Base-by-base conservation (phyloP, 2,329 filamentous ascomycete genomes). In the Colletotrichum sojae region DNA sequence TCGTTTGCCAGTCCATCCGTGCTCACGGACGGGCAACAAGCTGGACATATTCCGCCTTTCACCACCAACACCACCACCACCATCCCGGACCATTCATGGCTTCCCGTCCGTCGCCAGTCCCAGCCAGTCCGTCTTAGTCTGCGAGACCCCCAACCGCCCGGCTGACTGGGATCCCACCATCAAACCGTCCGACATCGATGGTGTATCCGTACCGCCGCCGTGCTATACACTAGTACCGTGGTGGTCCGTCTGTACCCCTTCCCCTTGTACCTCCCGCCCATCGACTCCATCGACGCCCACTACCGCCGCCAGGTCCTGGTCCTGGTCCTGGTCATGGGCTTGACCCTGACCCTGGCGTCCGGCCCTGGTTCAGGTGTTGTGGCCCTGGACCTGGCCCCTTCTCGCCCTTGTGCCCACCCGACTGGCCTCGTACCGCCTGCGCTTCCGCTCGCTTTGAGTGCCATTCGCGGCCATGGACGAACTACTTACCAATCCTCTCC, bases 221-320 rank as follows among this genome's bases (percentile, higher is more conserved):
- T 25, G 22, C 22, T 25, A 25, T 25, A n/a, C n/a, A n/a, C n/a
- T n/a, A 25, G 22, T 25, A 25, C 22, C 22, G 22, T 25, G 31
- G 27, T 8, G 27, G 8, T 9, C 64, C 59, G 45, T 53, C 63
- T 69, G 62, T 66, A 69, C 66, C 62, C 51, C 60, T 55, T 48
- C 60, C 58, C 66, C 62, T 66, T 69, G 62, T 66, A 65, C 66
- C 61, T 66, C 55, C 66, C 66, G 55, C 62, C 61, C 56, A 69
- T 55, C 66, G 55, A 60, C 65, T 56, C 66, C 66, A 66, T 51
- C 43, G 31, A 66, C 40, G 22, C 22, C 22, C 22, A 66, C 55
- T 69, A 60, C 62, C 51, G 55, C 66, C 61, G 62, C 25, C 55
- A 66, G 61, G 49, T 66, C 62, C 55, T 69, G 43, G 54, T 56